Base-by-base conservation (phyloP, 2,329 filamentous ascomycete species). In the Trichophaea hybrida region DNA sequence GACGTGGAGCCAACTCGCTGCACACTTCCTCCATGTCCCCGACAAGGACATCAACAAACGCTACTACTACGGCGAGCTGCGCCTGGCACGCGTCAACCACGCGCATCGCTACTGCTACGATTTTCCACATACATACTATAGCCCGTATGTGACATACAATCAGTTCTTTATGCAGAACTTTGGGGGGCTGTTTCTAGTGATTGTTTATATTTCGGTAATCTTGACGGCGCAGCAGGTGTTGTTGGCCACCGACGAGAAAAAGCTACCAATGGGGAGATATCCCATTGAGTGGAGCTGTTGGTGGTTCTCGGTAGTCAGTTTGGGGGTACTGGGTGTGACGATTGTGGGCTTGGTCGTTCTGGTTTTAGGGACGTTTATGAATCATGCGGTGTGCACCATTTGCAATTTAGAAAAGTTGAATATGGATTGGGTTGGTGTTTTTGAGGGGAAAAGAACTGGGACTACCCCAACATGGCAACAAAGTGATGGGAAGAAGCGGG, bases 141-240 rank as follows among this genome's bases (percentile, higher is more conserved):
- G 67, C 40, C 57, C 68, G 5, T 60, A 67, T 34, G 61, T 61
- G 2, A 61, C 68, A 48, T 79, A 77, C 65, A 62, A 67, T 1
- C 67, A 68, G 31, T 75, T 77, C 60, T 73, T 77, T 48, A 68
- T 69, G 12, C 68, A 74, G 40, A 75, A 77, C 61, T 72, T 77
- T 17, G 68, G 69, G 24, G 73, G 68, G 71, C 62, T 78, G 1
- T 69, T 73, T 0, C 68, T 71, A 6, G 66, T 71, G 1, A 71
- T 73, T 2, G 73, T 72, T 1, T 78, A 75, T 62, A 64, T 77
- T 15, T 72, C 71, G 44, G 64, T 79, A 12, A 69, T 77, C 15
- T 69, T 79, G 37, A 74, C 74, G 2, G 76, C 76, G 0, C 76
- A 79, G 74, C 76, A 79, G 67, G 74, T 77, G 10, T 74, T 74